Percentiles rank a stretch among this genome's conserved stretches.
phyloP scores from a whole-genome alignment of 2,329 filamentous ascomycete species.

The Fusarium sp. region DNA sequence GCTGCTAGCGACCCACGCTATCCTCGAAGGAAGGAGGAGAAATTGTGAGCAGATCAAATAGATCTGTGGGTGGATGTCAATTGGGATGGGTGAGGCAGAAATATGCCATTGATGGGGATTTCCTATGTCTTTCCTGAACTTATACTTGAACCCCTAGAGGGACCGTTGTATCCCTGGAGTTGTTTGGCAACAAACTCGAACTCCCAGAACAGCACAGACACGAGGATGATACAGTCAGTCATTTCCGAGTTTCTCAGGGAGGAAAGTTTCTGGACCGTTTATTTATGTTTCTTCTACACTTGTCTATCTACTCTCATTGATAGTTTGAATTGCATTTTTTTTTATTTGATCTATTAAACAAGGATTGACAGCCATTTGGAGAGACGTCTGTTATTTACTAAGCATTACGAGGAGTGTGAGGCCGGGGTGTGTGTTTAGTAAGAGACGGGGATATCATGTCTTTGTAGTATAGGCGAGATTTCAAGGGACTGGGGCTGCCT shows the following conservation, averaged over 20 bases:
- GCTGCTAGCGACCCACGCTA: slow-evolving; percentile 36
- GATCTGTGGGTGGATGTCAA: slow-evolving; percentile 7
- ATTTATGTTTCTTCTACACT: slow-evolving; percentile 19
- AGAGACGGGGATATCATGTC: slow-evolving; percentile 30
- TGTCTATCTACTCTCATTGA: slow-evolving; percentile 27
- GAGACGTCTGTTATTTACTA: slow-evolving; percentile 20
- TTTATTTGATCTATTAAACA: slow-evolving; percentile 14
- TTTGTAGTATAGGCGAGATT: slow-evolving; percentile 22
- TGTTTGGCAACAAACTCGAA: slow-evolving; percentile 34
- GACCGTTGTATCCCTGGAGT: slow-evolving; percentile 35
- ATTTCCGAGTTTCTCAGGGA: slow-evolving; percentile 30
- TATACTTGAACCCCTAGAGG: slow-evolving; percentile 35
- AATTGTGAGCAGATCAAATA: slow-evolving; percentile 37
- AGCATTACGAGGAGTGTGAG: slow-evolving; percentile 26
- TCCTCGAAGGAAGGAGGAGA: slow-evolving; percentile 41
- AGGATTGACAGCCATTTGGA: not conserved
- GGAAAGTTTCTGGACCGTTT: slow-evolving; percentile 10
- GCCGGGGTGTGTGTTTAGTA: slow-evolving; percentile 22
- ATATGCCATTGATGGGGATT: slow-evolving; percentile 11
- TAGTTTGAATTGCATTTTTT: slow-evolving; percentile 29
- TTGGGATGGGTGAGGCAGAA: not conserved
- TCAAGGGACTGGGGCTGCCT: slow-evolving; percentile 20
- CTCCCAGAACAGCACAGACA: slow-evolving; percentile 41
- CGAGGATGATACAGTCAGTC: slow-evolving; percentile 42
- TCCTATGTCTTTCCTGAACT: slow-evolving; percentile 19